Base-by-base conservation (phyloP, 2,329 filamentous ascomycete genomes). In the Pseudopithomyces maydicus region DNA sequence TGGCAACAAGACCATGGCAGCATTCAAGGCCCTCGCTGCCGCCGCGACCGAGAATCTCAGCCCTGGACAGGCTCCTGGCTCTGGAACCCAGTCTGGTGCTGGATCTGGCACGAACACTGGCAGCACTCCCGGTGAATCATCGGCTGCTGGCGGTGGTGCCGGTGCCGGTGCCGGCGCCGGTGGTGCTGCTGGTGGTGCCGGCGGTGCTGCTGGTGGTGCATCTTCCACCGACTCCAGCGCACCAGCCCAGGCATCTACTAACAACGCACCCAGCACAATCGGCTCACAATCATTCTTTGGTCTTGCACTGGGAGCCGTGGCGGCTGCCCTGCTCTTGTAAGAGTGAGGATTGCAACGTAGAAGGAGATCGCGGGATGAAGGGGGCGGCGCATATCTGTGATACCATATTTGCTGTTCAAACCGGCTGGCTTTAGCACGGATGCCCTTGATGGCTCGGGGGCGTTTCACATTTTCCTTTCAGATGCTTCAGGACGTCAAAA, bases 21-120 rank as follows among this genome's bases (percentile, higher is more conserved):
- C 69, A 2, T 77, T 73, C 65, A 69, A 58, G 48, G 65, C 56
- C 17, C 71, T 79, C 49, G 78, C 81, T 35, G 71, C 70, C 6
- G 55, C 63, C 15, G 78, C 78, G 4, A 56, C 75, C 1, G 71
- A 74, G 64, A 80, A 78, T 65, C 67, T 81, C 43, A 74, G 71
- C 48, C 79, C 80, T 6, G 74, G 77, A 8, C 70, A 76, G 39
- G 58, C 58, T 17, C 44, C 67, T 49, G 68, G 67, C 39, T 57
- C 63, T 23, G 56, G 61, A 42, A 49, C 60, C 33, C 45, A 54
- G 22, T 54, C 61, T 10, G 48, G 58, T 32, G 42, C 55, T 35
- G 56, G 65, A 19, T 43, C 42, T 2, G 55, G 62, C 15, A 50
- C 61, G 7, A 52, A 55, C 26, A 48, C 58, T 23, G 54, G 57